phyloP scores from a whole-genome alignment of 2,329 filamentous ascomycete genomes.

The Monilinia polystroma region DNA sequence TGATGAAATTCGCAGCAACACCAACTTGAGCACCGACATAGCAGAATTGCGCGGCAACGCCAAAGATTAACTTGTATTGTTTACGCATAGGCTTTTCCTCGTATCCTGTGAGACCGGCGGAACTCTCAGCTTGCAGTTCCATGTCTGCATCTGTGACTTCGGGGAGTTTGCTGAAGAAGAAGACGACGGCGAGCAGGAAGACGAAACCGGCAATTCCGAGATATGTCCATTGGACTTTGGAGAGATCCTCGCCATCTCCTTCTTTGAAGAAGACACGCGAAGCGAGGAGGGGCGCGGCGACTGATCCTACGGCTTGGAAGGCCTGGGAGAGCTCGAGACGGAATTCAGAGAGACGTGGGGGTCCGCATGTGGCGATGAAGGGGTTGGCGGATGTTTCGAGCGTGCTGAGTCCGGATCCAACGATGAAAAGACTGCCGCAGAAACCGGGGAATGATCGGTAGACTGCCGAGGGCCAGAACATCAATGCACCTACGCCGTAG shows the following conservation, averaged over 20 bases:
- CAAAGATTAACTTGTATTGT: conserved; percentile 62
- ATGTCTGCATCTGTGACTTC: conserved; percentile 52
- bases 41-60: conserved; percentile 73
- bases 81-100: conserved; percentile 33
- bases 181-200: conserved; percentile 64
- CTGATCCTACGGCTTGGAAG: conserved; percentile 70
- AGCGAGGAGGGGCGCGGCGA: conserved; percentile 70
- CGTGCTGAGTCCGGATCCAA: conserved; percentile 72
- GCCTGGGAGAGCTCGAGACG: conserved; percentile 73
- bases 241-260: conserved; percentile 41
- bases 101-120: conserved; percentile 23
- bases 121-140: conserved; percentile 46
- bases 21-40: conserved; percentile 59
- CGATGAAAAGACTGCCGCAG: conserved; percentile 54
- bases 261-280: conserved; percentile 66
- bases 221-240: conserved; percentile 79
- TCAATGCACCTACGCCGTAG: conserved; percentile 72
- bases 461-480: conserved; percentile 79
- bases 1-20: conserved; percentile 24
- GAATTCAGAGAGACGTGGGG: conserved; percentile 69
- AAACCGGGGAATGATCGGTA: conserved; percentile 33
- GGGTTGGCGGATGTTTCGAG: conserved; percentile 80
- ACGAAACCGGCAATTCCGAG: conserved; percentile 74
- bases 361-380: conserved; percentile 69
- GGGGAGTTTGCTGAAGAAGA: conserved; percentile 65